Evolutionary conservation across 140 eudicot species (phyloP), one percentile per base, ranked within the genome.

Genomic region (Anethum foeniculum): DNA sequence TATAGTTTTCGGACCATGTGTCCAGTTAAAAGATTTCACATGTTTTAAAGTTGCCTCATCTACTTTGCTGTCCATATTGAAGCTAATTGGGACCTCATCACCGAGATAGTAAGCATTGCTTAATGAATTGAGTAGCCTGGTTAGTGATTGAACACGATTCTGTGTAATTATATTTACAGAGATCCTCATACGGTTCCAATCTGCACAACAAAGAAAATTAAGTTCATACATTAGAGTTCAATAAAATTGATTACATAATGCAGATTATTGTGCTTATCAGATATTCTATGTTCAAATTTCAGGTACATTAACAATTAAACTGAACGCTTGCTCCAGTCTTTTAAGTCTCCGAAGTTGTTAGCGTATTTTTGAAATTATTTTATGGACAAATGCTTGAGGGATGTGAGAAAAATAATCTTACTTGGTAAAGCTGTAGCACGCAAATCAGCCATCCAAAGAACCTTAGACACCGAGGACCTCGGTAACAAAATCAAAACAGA

Each of bases 381-480:
- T 14, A 77, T 41, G 77, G 27, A 56, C 46, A 76, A 76, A 58
- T 52, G 56, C 71, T 28, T 15, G 43, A 62, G 28, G 41, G 74
- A 74, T 19, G 32, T 47, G 27, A 5, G 41, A 21, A 54, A 49
- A 60, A 0, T 27, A n/a, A 7, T 52, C 99, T 90, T 91, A 94
- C 99, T 87, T 80, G 97, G 99, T 85, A 94, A 86, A 2, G 97
- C 90, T 18, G 99, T 94, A 78, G 99, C 82, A 27, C 99, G 90
- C 27, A 94, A 79, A 89, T 94, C 99, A 65, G 99, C 91, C 97
- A 94, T 94, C 99, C 99, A 94, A 36, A 94, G 93, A 81, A 84
- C 97, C 90, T 86, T 92, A 0, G 93, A 32, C 65, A 94, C 88
- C 5, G 97, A 89, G 0, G 89, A 27, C 81, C 91, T 86, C 43